Evolutionary conservation across 495 filamentous ascomycete species (phyloP).

Genomic region (Aspergillus taichungensis): DNA sequence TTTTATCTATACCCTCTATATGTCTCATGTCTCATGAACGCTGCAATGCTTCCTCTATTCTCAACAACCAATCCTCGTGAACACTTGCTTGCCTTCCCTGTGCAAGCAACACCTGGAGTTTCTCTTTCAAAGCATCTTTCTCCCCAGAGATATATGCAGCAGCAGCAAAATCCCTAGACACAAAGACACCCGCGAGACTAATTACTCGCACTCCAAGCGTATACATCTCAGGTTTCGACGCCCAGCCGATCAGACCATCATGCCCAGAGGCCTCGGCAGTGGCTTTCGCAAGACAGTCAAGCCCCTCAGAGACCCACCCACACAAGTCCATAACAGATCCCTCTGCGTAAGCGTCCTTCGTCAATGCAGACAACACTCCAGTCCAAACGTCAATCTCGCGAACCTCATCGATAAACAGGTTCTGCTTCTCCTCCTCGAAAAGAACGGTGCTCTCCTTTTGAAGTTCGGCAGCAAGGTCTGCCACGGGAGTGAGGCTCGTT

Average conservation of each 20-base stretch:
- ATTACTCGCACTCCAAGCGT: constrained; percentile 53
- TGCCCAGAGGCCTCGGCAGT: constrained; percentile 10
- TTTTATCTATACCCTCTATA: constrained; percentile 9
- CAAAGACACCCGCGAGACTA: constrained; percentile 30
- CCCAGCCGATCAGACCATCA: constrained; percentile 67
- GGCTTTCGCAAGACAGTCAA: constrained; percentile 38
- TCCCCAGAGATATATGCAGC: constrained; percentile 18
- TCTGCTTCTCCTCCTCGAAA: constrained; percentile 85
- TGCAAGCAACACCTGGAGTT: constrained; percentile 15
- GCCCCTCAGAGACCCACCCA: constrained; percentile 50
- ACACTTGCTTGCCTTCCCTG: constrained; percentile 18
- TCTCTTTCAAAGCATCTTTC: constrained; percentile 10
- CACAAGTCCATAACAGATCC: constrained; percentile 20
- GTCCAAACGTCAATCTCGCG: constrained; percentile 62
- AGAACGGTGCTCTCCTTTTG: constrained; percentile 59
- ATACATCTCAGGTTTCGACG: constrained; percentile 62
- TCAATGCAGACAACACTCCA: constrained; percentile 29
- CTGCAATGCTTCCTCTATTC: constrained; percentile 21
- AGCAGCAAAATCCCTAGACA: constrained; percentile 29
- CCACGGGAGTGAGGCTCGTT: constrained; percentile 26
- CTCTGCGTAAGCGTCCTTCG: constrained; percentile 13
- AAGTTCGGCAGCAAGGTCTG: constrained; percentile 37
- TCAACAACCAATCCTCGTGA: constrained; percentile 27
- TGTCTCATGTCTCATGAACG: constrained; percentile 1
- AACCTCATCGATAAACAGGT: constrained; percentile 76